These are phyloP conservation scores for Fusarium sp. DNA, from an alignment of 2,329 filamentous ascomycete species.

Conservation along the genomic window DNA sequence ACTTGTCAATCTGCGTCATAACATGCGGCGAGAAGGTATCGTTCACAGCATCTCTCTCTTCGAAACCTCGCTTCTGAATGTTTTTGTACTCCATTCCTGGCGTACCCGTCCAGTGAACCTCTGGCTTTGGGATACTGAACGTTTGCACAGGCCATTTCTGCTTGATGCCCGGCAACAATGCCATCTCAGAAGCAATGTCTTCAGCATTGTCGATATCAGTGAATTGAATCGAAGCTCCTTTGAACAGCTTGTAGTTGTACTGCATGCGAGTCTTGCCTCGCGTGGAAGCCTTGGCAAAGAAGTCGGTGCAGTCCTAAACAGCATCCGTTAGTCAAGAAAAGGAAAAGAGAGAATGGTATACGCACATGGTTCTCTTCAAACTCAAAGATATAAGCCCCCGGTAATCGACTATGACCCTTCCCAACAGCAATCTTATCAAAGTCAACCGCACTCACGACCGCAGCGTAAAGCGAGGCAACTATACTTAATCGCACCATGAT, in stretches of 20 bases:
- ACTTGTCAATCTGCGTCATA: slow-evolving; percentile 68
- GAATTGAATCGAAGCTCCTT: slow-evolving; percentile 66
- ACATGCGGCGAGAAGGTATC: slow-evolving; percentile 64
- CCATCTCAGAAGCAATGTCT: slow-evolving; percentile 57
- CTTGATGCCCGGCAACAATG: slow-evolving; percentile 60
- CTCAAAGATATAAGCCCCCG: slow-evolving; percentile 66
- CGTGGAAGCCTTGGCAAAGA: slow-evolving; percentile 18
- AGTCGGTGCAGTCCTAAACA: slow-evolving; percentile 32
- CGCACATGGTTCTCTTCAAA: slow-evolving; percentile 63
- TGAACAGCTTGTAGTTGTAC: slow-evolving; percentile 65
- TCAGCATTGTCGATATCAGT: slow-evolving; percentile 60
- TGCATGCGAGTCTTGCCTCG: slow-evolving; percentile 61
- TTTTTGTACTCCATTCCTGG: slow-evolving; percentile 41
- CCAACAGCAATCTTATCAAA: slow-evolving; percentile 43
- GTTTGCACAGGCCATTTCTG: slow-evolving; percentile 62
- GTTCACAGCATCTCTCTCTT: slow-evolving; percentile 23
- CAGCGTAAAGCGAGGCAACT: slow-evolving; percentile 53
- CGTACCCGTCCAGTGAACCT: slow-evolving; percentile 56
- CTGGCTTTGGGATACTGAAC: slow-evolving; percentile 60
- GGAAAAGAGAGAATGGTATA: background rate
- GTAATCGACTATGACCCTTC: slow-evolving; percentile 48
- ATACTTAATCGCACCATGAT: slow-evolving; percentile 54
- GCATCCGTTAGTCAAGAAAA: background rate
- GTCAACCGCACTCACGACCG: slow-evolving; percentile 48
- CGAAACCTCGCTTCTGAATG: slow-evolving; percentile 32